Evolutionary conservation across 345 rosid genomes (phyloP).

Genomic region (Barbarea vulgaris): DNA sequence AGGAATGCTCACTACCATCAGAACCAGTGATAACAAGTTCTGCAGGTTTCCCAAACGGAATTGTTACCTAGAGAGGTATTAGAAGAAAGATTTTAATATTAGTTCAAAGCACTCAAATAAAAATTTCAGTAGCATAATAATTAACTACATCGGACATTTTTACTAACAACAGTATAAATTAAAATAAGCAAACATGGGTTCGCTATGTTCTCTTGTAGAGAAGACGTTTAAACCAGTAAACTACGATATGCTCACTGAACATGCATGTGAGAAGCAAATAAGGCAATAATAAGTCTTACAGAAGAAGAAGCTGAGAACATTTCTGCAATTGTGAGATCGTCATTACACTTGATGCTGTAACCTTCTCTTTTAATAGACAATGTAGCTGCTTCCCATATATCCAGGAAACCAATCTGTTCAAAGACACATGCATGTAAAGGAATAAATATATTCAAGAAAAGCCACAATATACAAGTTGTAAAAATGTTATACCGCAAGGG

Average conservation of each 20-base stretch:
- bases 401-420: slow-evolving; percentile 64
- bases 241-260: no score
- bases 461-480: slow-evolving; percentile 11
- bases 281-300: slow-evolving; percentile 57
- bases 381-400: slow-evolving; percentile 88
- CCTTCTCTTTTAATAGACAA: slow-evolving; percentile 81
- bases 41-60: slow-evolving; percentile 65
- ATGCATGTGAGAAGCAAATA: slow-evolving; percentile 12
- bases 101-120: slow-evolving; percentile 22
- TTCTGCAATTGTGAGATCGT: slow-evolving; percentile 57
- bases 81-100: slow-evolving; percentile 16
- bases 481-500: slow-evolving; percentile 56
- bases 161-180: no score
- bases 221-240: no score
- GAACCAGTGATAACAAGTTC: slow-evolving; percentile 60
- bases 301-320: slow-evolving; percentile 65
- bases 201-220: no score
- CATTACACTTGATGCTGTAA: slow-evolving; percentile 65
- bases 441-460: slow-evolving; percentile 29
- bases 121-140: no score
- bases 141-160: no score
- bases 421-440: slow-evolving; percentile 35
- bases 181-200: no score
- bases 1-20: slow-evolving; percentile 49
- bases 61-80: slow-evolving; percentile 54